These are phyloP conservation scores for Pleurozium schreberi DNA, from an alignment of 225 moss, liverwort and hornwort genomes.

Conservation along the genomic window DNA sequence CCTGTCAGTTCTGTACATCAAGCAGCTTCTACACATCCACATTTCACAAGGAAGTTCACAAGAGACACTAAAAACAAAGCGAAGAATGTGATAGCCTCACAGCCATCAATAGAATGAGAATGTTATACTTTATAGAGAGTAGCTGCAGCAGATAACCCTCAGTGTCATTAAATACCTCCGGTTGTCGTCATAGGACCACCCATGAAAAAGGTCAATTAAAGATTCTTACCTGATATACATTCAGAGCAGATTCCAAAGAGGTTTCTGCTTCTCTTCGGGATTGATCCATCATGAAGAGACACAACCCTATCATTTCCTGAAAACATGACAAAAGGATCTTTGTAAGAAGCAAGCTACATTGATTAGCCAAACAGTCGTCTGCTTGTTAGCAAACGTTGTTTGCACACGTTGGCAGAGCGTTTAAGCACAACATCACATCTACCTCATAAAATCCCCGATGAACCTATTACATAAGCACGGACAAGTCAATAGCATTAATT, in stretches of 20 bases:
- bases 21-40: not conserved
- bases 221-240: slow-evolving; percentile 61
- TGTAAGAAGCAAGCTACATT: not conserved
- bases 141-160: not conserved
- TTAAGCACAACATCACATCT: not conserved
- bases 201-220: not conserved
- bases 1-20: not conserved
- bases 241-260: slow-evolving; percentile 76
- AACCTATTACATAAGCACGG: not conserved
- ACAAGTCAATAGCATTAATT: not conserved
- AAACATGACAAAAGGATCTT: not conserved
- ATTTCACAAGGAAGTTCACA: not conserved
- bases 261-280: slow-evolving; percentile 78
- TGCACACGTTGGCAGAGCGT: not conserved
- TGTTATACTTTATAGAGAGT: not conserved
- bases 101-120: not conserved
- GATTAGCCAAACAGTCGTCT: not conserved
- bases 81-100: not conserved
- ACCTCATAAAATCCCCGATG: not conserved
- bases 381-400: not conserved
- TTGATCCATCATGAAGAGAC: slow-evolving; percentile 88
- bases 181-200: not conserved
- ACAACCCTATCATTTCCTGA: slow-evolving; percentile 97
- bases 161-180: not conserved
- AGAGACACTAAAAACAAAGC: not conserved